Conservation (phyloP, 2,329 filamentous ascomycete species). For the Exophiala dermatitidis region DNA sequence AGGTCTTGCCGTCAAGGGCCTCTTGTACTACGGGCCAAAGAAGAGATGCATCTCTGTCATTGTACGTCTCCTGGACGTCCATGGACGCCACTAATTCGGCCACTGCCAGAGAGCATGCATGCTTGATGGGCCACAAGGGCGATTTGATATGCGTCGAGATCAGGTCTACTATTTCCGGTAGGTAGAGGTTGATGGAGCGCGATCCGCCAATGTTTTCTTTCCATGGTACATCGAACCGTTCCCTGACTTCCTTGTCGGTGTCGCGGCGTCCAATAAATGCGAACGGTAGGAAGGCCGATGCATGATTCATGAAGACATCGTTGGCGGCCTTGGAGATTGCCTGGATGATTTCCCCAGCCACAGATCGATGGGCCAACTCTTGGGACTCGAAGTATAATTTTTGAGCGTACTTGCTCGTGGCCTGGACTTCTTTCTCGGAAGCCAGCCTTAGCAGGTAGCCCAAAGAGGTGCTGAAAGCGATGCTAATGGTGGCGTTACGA, state of each 20-base stretch:
- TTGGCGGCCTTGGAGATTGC: constrained; percentile 79
- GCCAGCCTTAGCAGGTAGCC: constrained; percentile 71
- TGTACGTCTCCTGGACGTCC: constrained; percentile 44
- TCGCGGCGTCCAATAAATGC: constrained; percentile 85
- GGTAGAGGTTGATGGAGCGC: constrained; percentile 73
- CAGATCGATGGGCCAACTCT: constrained; percentile 65
- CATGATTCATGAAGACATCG: constrained; percentile 75
- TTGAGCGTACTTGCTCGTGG: constrained; percentile 50
- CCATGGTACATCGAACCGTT: constrained; percentile 82
- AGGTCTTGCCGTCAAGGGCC: constrained; percentile 79
- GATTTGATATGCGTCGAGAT: constrained; percentile 64
- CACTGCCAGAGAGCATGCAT: constrained; percentile 73
- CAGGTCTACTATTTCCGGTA: constrained; percentile 70
- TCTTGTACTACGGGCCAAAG: constrained; percentile 83
- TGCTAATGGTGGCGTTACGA: constrained; percentile 86
- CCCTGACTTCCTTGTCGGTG: constrained; percentile 67
- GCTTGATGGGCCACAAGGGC: constrained; percentile 82
- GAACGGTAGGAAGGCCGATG: constrained; percentile 71
- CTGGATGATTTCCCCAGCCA: constrained; percentile 74
- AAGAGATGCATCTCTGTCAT: constrained; percentile 50
- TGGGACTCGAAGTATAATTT: constrained; percentile 75
- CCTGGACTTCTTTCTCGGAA: constrained; percentile 52
- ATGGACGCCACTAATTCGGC: constrained; percentile 66
- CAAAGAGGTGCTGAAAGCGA: constrained; percentile 76
- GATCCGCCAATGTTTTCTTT: constrained; percentile 79